Evolutionary conservation across 2,329 filamentous ascomycete species (phyloP), one percentile per base, ranked within the genome.

Genomic region (Clarireedia monteithiana): DNA sequence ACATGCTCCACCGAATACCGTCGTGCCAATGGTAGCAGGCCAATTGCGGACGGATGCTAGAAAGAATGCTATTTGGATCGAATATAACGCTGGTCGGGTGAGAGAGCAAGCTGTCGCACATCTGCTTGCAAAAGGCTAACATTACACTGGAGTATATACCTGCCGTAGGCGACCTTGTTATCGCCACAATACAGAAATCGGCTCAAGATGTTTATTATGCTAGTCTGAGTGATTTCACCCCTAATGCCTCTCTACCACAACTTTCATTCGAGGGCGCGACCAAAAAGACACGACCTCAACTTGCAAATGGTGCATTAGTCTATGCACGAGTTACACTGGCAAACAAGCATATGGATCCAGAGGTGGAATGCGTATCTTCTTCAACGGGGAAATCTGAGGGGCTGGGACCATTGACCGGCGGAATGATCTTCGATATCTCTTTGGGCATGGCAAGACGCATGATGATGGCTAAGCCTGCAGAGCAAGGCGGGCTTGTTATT

Each of bases 231-330:
- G 77, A 83, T 54, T 80, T 84, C 67, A 80, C 80, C 4, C 67
- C 77, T 2, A 73, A 80, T 57, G 90, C 88, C 1, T 76, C 88
- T 17, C 83, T 97, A 1, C 90, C 89, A 0, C 88, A 95, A 63
- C 79, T 97, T 20, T 83, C 91, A n/a, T 99, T 99, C 70, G 92
- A 97, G 72, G 84, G 85, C 60, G 94, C 91, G 17, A 90, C 87
- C 46, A 94, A 91, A 72, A 97, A 97, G 74, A 96, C 89, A 2
- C 81, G 91, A 1, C 94, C 94, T 0, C 79, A 89, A 61, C 80
- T 97, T 45, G 75, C 78, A 27, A 68, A 82, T 14, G 90, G 90
- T 39, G 84, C 89, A 52, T 75, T 96, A 27, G 89, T 97, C 38
- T 97, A 97, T 73, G 92, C 91, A 39, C 87, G 92, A 60, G 83